phyloP scores from a whole-genome alignment of 148 eudicot genomes.

The Chenopodium album region DNA sequence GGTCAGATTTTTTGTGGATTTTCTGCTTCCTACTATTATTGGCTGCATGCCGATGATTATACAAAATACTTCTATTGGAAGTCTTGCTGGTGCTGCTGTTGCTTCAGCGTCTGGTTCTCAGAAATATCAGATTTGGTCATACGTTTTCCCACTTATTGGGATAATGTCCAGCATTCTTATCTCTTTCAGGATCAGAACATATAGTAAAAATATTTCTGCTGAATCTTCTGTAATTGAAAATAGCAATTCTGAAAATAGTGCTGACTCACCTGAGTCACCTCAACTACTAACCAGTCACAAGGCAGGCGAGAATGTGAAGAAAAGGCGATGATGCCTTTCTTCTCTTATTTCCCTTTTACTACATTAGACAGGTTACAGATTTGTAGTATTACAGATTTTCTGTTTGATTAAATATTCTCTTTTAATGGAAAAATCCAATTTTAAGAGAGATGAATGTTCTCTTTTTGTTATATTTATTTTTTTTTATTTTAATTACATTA shows the following conservation, averaged over 20 bases:
- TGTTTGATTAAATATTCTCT: background rate
- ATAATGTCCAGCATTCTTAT: constrained; percentile 68
- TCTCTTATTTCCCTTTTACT: background rate
- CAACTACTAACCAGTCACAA: constrained; percentile 19
- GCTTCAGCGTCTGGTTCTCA: constrained; percentile 63
- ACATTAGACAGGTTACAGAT: constrained; percentile 6
- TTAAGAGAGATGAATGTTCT: background rate
- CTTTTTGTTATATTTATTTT: background rate
- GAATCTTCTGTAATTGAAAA: constrained; percentile 32
- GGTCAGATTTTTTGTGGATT: constrained; percentile 62
- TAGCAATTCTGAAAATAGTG: constrained; percentile 9
- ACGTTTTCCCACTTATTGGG: constrained; percentile 74
- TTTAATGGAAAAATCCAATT: background rate
- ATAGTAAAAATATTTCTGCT: constrained; percentile 43
- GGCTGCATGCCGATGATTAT: constrained; percentile 93
- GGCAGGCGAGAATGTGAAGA: constrained; percentile 29
- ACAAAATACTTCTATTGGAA: constrained; percentile 90
- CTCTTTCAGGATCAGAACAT: constrained; percentile 65
- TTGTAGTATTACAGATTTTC: background rate
- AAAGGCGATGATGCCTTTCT: constrained; percentile 22
- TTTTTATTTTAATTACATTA: background rate
- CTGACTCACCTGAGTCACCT: constrained; percentile 28
- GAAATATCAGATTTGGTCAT: constrained; percentile 70
- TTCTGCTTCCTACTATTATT: constrained; percentile 69
- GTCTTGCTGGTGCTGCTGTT: constrained; percentile 89